Evolutionary conservation across 352 stramenopile genomes (phyloP), one percentile per base, ranked within the genome.

Genomic region (Peronospora destructor): DNA sequence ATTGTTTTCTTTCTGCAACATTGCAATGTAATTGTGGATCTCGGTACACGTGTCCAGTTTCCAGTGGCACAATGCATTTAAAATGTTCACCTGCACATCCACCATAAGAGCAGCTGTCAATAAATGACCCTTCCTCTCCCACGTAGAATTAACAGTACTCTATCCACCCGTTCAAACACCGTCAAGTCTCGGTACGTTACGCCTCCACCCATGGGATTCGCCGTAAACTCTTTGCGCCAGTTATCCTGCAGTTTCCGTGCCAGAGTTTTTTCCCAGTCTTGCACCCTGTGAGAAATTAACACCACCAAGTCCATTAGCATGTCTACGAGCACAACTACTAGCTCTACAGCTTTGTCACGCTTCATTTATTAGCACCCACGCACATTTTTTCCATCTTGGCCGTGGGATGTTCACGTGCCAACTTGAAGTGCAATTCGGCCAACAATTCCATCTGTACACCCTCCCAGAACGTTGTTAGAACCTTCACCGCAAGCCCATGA

Each of bases 311-410:
- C 26, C 42, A 45, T 69, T 12, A 66, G 51, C 19, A 44, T 21
- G 11, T 43, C 19, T 9, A 25, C 36, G 47, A 32, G 13, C 17
- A 16, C 53, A 63, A 52, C 38, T 46, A 35, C 37, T 48, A 33
- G 21, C 41, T 46, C 30, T 49, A 36, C 12, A 40, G 36, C 46
- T 10, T 61, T 28, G 23, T 38, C 53, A 40, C 32, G 23, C 21
- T 21, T 45, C 19, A 39, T 30, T 36, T 25, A 39, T 1, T 41
- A 41, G 17, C 7, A 10, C 32, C 10, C 28, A 76, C 74, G 32
- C 45, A 89, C 80, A 91, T 89, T 69, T 76, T 79, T 42, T 89
- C 77, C 61, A 87, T 65, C 66, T 91, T 91, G 19, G 81, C 66
- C 48, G 70, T 72, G 23, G 61, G 70, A 41, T 88, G 77, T 49